phyloP scores from a whole-genome alignment of 192 early-diverging fungal species.

The Chytriomyces sp. region DNA sequence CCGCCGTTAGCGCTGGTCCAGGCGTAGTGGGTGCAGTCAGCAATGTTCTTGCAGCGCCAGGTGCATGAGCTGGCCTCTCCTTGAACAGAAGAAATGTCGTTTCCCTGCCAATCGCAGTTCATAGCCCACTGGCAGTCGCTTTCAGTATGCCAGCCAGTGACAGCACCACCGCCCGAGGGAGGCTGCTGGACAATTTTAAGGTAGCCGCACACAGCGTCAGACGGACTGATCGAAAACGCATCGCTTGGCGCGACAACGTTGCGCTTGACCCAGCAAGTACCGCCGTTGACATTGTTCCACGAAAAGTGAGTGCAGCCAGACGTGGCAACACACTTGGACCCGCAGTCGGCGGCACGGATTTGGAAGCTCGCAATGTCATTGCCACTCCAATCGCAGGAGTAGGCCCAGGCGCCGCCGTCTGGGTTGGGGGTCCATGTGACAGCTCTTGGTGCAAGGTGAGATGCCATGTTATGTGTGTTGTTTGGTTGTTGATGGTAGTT shows the following conservation, averaged over 20 bases:
- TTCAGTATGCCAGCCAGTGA: no score
- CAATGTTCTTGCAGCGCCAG: slow-evolving; percentile 2
- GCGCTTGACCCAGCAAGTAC: slow-evolving; percentile 28
- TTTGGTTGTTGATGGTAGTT: no score
- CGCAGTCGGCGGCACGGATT: background rate
- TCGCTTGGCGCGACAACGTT: background rate
- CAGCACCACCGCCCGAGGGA: background rate
- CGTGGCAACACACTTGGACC: background rate
- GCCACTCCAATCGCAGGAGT: background rate
- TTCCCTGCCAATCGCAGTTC: background rate
- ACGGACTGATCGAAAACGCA: background rate
- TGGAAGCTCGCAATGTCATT: background rate
- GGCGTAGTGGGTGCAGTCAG: slow-evolving; percentile 28
- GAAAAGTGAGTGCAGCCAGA: slow-evolving; percentile 30
- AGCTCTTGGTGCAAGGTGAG: no score
- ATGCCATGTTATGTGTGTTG: no score
- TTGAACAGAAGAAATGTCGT: background rate
- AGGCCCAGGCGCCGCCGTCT: background rate
- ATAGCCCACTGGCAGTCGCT: background rate
- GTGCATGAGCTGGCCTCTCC: background rate
- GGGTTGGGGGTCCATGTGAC: no score
- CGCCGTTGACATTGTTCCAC: slow-evolving; percentile 30
- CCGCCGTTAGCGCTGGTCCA: slow-evolving; percentile 29
- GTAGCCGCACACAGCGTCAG: background rate
- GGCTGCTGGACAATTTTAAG: no score